These are phyloP conservation scores for Hymenoscyphus linearis DNA, from an alignment of 2,329 filamentous ascomycete genomes.

Conservation along the genomic window DNA sequence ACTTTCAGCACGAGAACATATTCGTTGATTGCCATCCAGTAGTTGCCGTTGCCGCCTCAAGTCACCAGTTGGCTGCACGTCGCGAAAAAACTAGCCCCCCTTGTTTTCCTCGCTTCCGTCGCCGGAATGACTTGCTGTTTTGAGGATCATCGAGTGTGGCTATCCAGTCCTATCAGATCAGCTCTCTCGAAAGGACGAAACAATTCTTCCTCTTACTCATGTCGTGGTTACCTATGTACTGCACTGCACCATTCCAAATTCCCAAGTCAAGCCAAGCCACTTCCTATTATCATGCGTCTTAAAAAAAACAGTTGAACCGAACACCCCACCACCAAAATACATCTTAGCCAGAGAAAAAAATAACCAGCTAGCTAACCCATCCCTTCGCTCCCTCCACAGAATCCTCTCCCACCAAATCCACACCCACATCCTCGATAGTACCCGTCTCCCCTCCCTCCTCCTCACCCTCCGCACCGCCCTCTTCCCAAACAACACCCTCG, in stretches of 20 bases:
- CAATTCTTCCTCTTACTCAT: background rate
- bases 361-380: slow-evolving; percentile 21
- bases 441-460: slow-evolving; percentile 60
- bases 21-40: slow-evolving; percentile 22
- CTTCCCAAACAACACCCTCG: slow-evolving; percentile 80
- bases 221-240: background rate
- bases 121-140: background rate
- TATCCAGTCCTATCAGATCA: background rate
- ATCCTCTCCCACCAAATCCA: slow-evolving; percentile 51
- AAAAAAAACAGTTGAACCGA: background rate
- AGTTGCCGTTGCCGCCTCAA: slow-evolving; percentile 19
- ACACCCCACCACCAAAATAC: background rate
- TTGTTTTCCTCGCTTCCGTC: background rate
- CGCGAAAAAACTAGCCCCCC: background rate
- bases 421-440: slow-evolving; percentile 55
- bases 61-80: slow-evolving; percentile 11
- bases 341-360: background rate
- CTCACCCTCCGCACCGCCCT: slow-evolving; percentile 69
- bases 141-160: background rate
- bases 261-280: background rate
- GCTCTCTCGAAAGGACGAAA: background rate
- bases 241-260: background rate
- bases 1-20: slow-evolving; percentile 19
- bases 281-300: background rate
- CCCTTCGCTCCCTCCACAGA: slow-evolving; percentile 21